Base-by-base conservation (phyloP, 441 rosid species). In the Biscutella laevigata region DNA sequence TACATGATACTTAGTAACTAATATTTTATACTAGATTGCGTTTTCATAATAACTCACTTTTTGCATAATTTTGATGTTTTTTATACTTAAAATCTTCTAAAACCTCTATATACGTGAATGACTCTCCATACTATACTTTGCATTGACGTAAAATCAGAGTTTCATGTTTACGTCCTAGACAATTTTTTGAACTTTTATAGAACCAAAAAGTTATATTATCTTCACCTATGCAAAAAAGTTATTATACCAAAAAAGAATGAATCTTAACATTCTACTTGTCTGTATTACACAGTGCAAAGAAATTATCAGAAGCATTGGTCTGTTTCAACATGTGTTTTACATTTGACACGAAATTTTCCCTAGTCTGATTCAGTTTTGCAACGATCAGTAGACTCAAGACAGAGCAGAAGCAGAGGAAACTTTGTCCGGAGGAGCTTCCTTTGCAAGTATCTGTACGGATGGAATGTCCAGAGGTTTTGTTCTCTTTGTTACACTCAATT, bases 401-500 rank as follows among this genome's bases (percentile, higher is more conserved):
- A 36, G 67, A n/a, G n/a, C n/a, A n/a, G n/a, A n/a, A 40, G 85
- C 78, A 45, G 82, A 67, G 8, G 83, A 77, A 59, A 75, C 82
- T 71, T 81, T 84, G 52, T 71, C 76, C 64, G 73, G 75, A 55
- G 67, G 69, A 38, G 64, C 67, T 57, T 73, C 55, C 36, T 71
- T 3, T 12, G 61, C 34, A 17, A 79, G 77, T 44, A 60, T 52
- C 33, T 74, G 76, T 45, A 83, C 51, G 0, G 70, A 71, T 13
- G 87, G 82, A 29, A 70, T 12, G 34, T 78, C 54, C 0, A 81
- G 82, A 64, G 89, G 78, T 44, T 60, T 71, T 9, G 71, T 66
- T 69, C 98, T 74, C 61, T 57, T 52, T 8, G 87, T 82, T 19
- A 83, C 82, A 0, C 81, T 76, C 94, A 92, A 66, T 28, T 65